Evolutionary conservation across 108 stramenopile genomes (phyloP), one percentile per base, ranked within the genome.

Genomic region (Phaeodactylum tricornutum): DNA sequence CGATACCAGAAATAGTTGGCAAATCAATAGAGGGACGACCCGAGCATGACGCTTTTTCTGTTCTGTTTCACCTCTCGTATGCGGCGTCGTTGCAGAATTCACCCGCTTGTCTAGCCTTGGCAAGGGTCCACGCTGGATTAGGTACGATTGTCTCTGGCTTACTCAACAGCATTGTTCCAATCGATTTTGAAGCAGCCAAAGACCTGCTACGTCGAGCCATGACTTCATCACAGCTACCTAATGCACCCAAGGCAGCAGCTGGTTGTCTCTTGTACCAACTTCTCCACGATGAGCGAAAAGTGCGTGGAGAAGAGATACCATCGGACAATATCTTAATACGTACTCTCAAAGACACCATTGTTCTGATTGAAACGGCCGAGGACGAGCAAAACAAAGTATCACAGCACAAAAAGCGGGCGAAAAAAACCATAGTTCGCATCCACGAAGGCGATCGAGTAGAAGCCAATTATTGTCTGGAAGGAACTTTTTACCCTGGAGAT

Each of bases 221-320:
- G 74, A 37, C 21, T 3, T 14, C 26, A 12, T 17, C 24, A 12
- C 11, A 24, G 5, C 25, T 2, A 2, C 26, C 25, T 4, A 30
- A 27, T 3, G n/a, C 48, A 30, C 62, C 75, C 21, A 73, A 67
- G 35, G 77, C 71, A 33, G 81, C 81, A 25, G 81, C 81, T n/a
- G 81, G 77, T 0, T 83, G 81, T 36, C 43, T 83, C 0, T 53
- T 83, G 29, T 74, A 65, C 43, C 81, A 83, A 50, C 69, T 83
- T 22, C 53, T 76, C 17, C 57, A 69, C 21, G 81, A 83, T 43
- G 77, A 79, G 48, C 61, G 43, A 8, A 33, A 35, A 35, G 37
- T 53, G 3, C 12, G 38, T 49, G 30, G 58, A 53, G 36, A 36
- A 51, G 19, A 25, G 2, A n/a, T 15, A 56, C 38, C 30, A 3